Base-by-base conservation (phyloP, 2,329 filamentous ascomycete species). In the Chalaropsis thielavioides region DNA sequence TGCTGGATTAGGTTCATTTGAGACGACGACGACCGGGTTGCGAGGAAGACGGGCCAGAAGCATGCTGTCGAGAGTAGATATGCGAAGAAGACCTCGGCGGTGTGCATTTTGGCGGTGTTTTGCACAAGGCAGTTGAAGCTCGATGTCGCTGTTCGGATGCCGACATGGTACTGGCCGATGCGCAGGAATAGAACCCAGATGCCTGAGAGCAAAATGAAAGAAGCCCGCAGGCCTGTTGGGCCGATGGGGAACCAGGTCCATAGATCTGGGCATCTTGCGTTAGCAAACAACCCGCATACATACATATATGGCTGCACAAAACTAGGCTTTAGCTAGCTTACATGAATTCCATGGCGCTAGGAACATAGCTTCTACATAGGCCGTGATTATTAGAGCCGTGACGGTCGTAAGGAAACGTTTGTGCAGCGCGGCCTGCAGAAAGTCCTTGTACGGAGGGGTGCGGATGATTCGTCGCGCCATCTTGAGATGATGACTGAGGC, bases 171-270 rank as follows among this genome's bases (percentile, higher is more conserved):
- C 73, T 92, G 87, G 56, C 88, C 85, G 71, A 96, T 90, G 71
- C 92, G 89, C 62, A 96, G 82, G 69, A 96, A 81, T 76, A 95
- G 89, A 69, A 96, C 81, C 65, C 84, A 78, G 67, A 96, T 82
- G 67, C 84, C 85, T 70, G 86, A 87, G 68, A 88, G 77, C 76
- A 92, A 92, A 68, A 96, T 82, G 68, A 90, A 80, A 17, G 86
- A 72, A 5, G 90, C 83, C 70, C 91, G 87, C 64, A 95, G 74
- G 67, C 89, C 90, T 56, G 87, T 83, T 64, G 81, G 80, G 62
- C 90, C 89, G 46, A 96, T 71, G 27, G 91, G 91, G 69, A 95
- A 90, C 88, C 89, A 92, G 70, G 85, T 79, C 91, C 90, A 96
- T 68, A 96, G 77, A 62, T 84, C 89, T 92, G 70, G 41, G n/a